Conservation (phyloP, 768 basidiomycete species). For the Trametes punicea region DNA sequence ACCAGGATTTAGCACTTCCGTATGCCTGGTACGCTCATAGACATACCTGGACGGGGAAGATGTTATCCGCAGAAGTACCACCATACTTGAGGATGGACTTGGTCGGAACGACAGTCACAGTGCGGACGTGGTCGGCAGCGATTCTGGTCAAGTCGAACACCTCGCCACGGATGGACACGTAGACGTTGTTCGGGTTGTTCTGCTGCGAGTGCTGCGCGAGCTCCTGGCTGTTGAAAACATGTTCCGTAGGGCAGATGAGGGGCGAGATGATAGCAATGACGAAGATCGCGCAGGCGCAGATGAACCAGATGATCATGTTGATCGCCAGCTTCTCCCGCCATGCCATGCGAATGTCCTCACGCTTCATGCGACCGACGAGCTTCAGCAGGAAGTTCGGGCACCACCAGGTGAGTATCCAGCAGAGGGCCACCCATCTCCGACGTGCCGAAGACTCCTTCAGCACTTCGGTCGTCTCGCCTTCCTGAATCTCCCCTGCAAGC, state of each 20-base stretch:
- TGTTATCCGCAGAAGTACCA: slow-evolving; percentile 62
- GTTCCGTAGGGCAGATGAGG: slow-evolving; percentile 92
- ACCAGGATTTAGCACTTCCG: slow-evolving; percentile 6
- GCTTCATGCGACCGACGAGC: slow-evolving; percentile 88
- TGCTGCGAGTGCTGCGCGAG: slow-evolving; percentile 65
- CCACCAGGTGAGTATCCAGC: slow-evolving; percentile 93
- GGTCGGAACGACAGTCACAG: slow-evolving; percentile 67
- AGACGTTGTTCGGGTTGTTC: slow-evolving; percentile 69
- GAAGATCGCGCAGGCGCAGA: slow-evolving; percentile 85
- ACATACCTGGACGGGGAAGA: slow-evolving; percentile 92
- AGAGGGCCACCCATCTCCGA: slow-evolving; percentile 82
- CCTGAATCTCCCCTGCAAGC: slow-evolving; percentile 79
- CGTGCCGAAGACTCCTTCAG: slow-evolving; percentile 79
- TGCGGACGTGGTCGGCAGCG: slow-evolving; percentile 60
- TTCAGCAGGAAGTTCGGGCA: slow-evolving; percentile 68
- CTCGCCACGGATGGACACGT: slow-evolving; percentile 85
- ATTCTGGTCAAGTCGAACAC: slow-evolving; percentile 83
- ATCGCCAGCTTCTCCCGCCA: slow-evolving; percentile 97
- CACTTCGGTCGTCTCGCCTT: slow-evolving; percentile 86
- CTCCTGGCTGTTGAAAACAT: slow-evolving; percentile 82
- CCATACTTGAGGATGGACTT: slow-evolving; percentile 84
- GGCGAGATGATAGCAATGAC: slow-evolving; percentile 86
- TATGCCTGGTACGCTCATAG: not conserved
- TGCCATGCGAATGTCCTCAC: slow-evolving; percentile 88
- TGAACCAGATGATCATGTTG: slow-evolving; percentile 94